These are phyloP conservation scores for Penicillium hordei DNA, from an alignment of 2,329 filamentous ascomycete species.

Conservation along the genomic window DNA sequence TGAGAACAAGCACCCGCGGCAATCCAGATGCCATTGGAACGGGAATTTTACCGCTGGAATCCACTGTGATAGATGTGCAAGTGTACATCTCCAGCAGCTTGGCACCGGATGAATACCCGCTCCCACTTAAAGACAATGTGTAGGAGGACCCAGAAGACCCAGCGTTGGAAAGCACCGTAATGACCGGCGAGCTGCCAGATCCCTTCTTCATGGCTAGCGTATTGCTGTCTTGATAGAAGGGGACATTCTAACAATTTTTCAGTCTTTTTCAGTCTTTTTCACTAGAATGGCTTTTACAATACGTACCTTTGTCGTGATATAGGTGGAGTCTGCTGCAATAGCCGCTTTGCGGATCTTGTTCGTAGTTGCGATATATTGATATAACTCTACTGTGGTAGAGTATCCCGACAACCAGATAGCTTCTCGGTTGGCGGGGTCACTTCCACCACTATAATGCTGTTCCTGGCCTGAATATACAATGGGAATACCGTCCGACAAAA, in stretches of 20 bases:
- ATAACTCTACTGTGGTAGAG: conserved; percentile 49
- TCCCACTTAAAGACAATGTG: conserved; percentile 24
- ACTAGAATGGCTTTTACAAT: no score
- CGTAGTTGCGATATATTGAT: conserved; percentile 48
- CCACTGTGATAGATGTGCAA: conserved; percentile 47
- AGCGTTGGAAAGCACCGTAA: conserved; percentile 47
- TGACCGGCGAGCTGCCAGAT: conserved; percentile 40
- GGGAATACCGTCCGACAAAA: conserved; percentile 62
- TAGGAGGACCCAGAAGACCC: conserved; percentile 32
- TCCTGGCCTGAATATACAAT: conserved; percentile 69
- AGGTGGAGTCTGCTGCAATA: conserved; percentile 38
- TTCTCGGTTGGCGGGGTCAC: conserved; percentile 55
- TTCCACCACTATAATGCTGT: conserved; percentile 59
- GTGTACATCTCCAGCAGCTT: conserved; percentile 31
- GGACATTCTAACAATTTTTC: conserved; percentile 29
- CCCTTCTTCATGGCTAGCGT: conserved; percentile 47
- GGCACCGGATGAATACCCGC: conserved; percentile 24
- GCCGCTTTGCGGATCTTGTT: conserved; percentile 54
- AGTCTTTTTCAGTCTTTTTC: not conserved
- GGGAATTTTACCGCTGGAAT: conserved; percentile 45
- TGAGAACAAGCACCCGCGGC: conserved; percentile 38
- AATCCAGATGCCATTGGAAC: conserved; percentile 47
- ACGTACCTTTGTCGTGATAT: conserved; percentile 41
- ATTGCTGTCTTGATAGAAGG: conserved; percentile 45
- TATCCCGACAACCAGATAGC: conserved; percentile 59